Percentiles rank a stretch among this genome's conserved stretches.
Conservation (phyloP, 2,329 filamentous ascomycete genomes). For the Neofusicoccum parvum region DNA sequence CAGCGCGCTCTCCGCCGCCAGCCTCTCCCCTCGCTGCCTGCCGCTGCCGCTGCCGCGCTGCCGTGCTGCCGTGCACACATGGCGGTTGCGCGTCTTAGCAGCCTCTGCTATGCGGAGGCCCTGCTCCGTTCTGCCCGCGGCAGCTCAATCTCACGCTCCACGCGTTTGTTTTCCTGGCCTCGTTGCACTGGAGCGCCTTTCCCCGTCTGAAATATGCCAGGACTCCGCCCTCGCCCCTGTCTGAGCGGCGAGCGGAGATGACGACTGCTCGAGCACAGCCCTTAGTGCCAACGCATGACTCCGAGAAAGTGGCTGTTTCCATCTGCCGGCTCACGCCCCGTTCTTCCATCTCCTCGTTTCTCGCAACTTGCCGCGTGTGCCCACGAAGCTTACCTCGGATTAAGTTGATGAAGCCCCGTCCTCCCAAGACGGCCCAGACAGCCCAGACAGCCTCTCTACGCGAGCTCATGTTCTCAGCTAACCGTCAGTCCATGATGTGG, state of each 20-base stretch:
- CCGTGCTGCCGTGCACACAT: neutral
- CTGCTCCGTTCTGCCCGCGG: neutral
- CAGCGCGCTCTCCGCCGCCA: neutral
- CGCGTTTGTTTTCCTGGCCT: neutral
- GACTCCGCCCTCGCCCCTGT: neutral
- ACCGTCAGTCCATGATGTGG: neutral
- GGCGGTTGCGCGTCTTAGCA: neutral
- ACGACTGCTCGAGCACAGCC: neutral
- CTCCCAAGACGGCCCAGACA: neutral
- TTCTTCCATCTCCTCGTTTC: neutral
- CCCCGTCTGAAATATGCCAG: neutral
- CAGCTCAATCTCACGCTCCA: neutral
- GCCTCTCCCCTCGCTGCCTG: neutral
- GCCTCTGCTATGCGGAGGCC: neutral
- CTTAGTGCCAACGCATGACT: conserved; percentile 5
- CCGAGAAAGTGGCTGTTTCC: neutral
- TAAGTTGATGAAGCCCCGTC: neutral
- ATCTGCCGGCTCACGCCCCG: neutral
- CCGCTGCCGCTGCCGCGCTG: neutral
- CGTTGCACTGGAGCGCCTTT: neutral
- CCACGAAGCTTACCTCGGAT: neutral
- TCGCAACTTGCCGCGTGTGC: neutral
- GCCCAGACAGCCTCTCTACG: neutral
- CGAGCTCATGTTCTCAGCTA: neutral
- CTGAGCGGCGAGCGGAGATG: neutral